phyloP scores from a whole-genome alignment of 2,329 filamentous ascomycete genomes.

The Pestalotiopsis sp. region DNA sequence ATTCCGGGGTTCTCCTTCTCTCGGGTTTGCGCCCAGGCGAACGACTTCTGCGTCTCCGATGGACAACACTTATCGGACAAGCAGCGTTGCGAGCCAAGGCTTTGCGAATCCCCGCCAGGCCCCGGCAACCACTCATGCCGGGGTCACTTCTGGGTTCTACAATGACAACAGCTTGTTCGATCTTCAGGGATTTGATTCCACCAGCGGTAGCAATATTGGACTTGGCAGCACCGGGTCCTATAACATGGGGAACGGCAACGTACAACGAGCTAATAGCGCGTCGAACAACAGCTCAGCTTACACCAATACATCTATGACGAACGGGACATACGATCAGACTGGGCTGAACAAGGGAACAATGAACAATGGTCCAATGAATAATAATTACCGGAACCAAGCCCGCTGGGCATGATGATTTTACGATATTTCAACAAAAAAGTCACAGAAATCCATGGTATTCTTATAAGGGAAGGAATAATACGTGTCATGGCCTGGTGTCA shows the following conservation, averaged over 20 bases:
- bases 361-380: slow-evolving; percentile 6
- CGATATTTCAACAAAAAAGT: slow-evolving; percentile 1
- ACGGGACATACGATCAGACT: slow-evolving; percentile 7
- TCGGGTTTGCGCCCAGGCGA: slow-evolving; percentile 28
- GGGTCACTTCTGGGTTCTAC: slow-evolving; percentile 26
- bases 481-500: neutral
- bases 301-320: neutral
- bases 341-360: slow-evolving; percentile 7
- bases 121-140: slow-evolving; percentile 26
- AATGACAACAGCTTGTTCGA: slow-evolving; percentile 29
- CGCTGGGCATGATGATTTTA: slow-evolving; percentile 7
- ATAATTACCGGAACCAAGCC: neutral
- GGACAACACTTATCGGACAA: slow-evolving; percentile 28
- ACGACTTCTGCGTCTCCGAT: slow-evolving; percentile 31
- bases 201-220: slow-evolving; percentile 22
- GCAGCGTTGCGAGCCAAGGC: slow-evolving; percentile 29
- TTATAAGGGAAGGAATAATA: neutral
- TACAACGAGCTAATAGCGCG: slow-evolving; percentile 24
- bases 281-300: slow-evolving; percentile 10
- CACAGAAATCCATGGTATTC: neutral
- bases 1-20: slow-evolving; percentile 31
- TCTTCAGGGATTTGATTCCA: slow-evolving; percentile 28
- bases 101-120: slow-evolving; percentile 27
- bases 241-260: slow-evolving; percentile 24
- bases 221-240: slow-evolving; percentile 25